These are phyloP conservation scores for Sarocladium kiliense DNA, from an alignment of 2,329 filamentous ascomycete genomes.

Conservation along the genomic window DNA sequence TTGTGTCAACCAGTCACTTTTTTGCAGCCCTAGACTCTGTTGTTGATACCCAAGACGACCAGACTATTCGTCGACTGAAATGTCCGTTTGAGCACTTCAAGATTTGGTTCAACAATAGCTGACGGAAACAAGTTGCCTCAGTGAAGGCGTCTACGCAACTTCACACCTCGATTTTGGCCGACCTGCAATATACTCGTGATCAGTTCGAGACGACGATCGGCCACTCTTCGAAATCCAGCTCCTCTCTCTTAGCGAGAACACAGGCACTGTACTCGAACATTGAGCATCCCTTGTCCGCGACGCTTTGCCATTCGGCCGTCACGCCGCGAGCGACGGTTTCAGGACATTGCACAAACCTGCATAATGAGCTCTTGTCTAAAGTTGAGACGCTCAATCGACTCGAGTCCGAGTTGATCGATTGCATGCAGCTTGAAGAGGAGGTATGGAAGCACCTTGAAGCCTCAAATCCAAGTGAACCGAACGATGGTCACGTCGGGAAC, in stretches of 20 bases:
- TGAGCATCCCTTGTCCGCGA: constrained; percentile 24
- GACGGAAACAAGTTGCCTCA: not conserved
- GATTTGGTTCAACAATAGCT: not conserved
- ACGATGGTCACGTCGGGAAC: not conserved
- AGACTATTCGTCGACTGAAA: not conserved
- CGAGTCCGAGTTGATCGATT: not conserved
- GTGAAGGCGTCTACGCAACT: not conserved
- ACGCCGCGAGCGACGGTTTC: constrained; percentile 20
- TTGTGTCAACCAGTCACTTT: not conserved
- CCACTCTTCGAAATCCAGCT: constrained; percentile 12
- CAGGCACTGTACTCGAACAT: constrained; percentile 26
- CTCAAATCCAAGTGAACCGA: not conserved
- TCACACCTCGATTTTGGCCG: not conserved
- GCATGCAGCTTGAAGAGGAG: constrained; percentile 16
- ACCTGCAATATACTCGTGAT: not conserved
- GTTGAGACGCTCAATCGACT: not conserved
- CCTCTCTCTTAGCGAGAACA: constrained; percentile 12
- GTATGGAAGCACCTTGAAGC: constrained; percentile 12
- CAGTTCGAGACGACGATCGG: not conserved
- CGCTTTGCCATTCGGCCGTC: constrained; percentile 21
- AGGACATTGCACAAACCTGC: constrained; percentile 19
- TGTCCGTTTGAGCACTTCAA: not conserved
- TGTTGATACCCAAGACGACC: not conserved
- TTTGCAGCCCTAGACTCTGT: not conserved
- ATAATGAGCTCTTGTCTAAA: constrained; percentile 14